A percentile compares a stretch with the other conserved stretches of the same genome.
phyloP scores from a whole-genome alignment of 345 rosid species.

The Euclidium syriacum region DNA sequence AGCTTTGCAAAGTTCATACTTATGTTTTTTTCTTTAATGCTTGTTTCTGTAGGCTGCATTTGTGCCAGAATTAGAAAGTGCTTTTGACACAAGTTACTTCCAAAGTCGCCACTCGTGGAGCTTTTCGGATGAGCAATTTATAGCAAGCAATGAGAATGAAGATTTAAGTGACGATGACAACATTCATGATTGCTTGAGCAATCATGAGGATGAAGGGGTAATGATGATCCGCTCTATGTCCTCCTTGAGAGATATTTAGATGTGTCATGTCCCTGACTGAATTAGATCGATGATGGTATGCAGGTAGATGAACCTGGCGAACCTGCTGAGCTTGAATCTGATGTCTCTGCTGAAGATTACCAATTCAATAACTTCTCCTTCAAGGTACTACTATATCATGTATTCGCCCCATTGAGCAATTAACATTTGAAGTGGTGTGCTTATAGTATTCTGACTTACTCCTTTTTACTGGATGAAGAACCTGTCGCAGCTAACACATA shows the following conservation, averaged over 20 bases:
- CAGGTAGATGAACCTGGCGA: slow-evolving; percentile 80
- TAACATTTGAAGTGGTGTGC: background rate
- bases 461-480: slow-evolving; percentile 45
- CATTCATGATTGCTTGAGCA: slow-evolving; percentile 62
- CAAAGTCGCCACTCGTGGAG: slow-evolving; percentile 73
- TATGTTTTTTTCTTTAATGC: background rate
- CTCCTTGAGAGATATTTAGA: background rate
- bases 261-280: slow-evolving; percentile 10
- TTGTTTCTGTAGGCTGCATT: slow-evolving; percentile 62
- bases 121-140: slow-evolving; percentile 40
- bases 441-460: slow-evolving; percentile 8
- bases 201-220: slow-evolving; percentile 80
- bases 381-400: slow-evolving; percentile 50
- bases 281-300: slow-evolving; percentile 20
- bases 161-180: slow-evolving; percentile 73
- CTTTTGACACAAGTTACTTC: slow-evolving; percentile 85
- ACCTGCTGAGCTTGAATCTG: slow-evolving; percentile 53
- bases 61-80: slow-evolving; percentile 75
- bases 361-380: slow-evolving; percentile 87
- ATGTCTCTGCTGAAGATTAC: slow-evolving; percentile 53
- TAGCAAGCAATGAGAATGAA: slow-evolving; percentile 56
- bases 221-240: background rate
- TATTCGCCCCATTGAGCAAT: background rate
- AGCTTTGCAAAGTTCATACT: background rate
- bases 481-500: slow-evolving; percentile 75